These are phyloP conservation scores for Trichoderma sp. DNA, from an alignment of 2,329 filamentous ascomycete species.

Conservation along the genomic window DNA sequence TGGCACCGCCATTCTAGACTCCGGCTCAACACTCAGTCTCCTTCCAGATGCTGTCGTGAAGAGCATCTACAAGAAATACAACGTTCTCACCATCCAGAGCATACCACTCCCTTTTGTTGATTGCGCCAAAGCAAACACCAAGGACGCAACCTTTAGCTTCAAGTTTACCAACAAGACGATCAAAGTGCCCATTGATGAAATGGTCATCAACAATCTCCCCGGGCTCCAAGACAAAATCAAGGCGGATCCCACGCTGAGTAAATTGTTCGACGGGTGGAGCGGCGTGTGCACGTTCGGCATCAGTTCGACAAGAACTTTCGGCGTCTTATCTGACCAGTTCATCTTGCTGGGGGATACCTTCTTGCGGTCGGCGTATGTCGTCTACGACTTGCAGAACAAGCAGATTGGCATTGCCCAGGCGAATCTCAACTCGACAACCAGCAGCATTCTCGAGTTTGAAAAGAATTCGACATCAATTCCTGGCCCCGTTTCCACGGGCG, in stretches of 20 bases:
- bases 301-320: slow-evolving; percentile 39
- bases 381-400: slow-evolving; percentile 51
- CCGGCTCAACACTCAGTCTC: slow-evolving; percentile 68
- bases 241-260: slow-evolving; percentile 37
- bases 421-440: slow-evolving; percentile 45
- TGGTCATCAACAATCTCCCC: slow-evolving; percentile 46
- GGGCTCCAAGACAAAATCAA: slow-evolving; percentile 39
- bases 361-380: slow-evolving; percentile 54
- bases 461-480: slow-evolving; percentile 40
- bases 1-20: slow-evolving; percentile 65
- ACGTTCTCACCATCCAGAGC: slow-evolving; percentile 41
- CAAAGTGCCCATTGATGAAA: slow-evolving; percentile 50
- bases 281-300: slow-evolving; percentile 55
- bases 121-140: slow-evolving; percentile 45
- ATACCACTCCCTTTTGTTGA: slow-evolving; percentile 50
- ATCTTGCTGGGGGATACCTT: slow-evolving; percentile 58
- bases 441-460: slow-evolving; percentile 46
- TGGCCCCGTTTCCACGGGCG: slow-evolving; percentile 14
- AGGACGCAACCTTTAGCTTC: slow-evolving; percentile 49
- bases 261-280: slow-evolving; percentile 38
- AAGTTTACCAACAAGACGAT: slow-evolving; percentile 48
- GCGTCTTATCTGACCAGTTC: slow-evolving; percentile 30
- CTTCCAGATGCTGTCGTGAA: slow-evolving; percentile 58
- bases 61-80: slow-evolving; percentile 50
- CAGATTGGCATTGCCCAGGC: slow-evolving; percentile 52